These are phyloP conservation scores for Rubia yunnanensis DNA, from an alignment of 257 asterid genomes.

Conservation along the genomic window DNA sequence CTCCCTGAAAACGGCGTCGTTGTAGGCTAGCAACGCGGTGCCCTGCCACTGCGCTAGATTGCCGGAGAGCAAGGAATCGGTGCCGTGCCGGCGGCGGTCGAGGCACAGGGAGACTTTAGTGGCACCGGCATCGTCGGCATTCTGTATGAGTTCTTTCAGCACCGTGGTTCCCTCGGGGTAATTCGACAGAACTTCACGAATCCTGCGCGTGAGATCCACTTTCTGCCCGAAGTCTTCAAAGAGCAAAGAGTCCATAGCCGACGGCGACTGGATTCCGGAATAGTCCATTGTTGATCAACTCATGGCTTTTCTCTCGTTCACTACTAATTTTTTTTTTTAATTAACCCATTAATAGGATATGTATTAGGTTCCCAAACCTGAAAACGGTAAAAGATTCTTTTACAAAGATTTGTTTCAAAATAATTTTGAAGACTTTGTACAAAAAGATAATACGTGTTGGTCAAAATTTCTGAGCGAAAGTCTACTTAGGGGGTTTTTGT, in stretches of 20 bases:
- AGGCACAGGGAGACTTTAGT: constrained; percentile 83
- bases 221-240: constrained; percentile 97
- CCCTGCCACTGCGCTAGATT: constrained; percentile 87
- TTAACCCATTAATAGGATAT: too few species aligned
- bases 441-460: too few species aligned
- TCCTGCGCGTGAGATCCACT: constrained; percentile 91
- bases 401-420: too few species aligned
- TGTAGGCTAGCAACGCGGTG: constrained; percentile 75
- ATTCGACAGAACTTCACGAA: constrained; percentile 84
- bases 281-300: not conserved
- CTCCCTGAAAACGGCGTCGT: constrained; percentile 80
- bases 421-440: too few species aligned
- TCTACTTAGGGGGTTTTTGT: too few species aligned
- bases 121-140: constrained; percentile 99
- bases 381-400: too few species aligned
- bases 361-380: too few species aligned
- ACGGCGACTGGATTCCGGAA: not conserved
- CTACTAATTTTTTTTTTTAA: too few species aligned
- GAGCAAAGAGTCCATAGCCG: constrained; percentile 25
- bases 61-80: constrained; percentile 55
- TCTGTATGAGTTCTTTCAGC: constrained; percentile 89
- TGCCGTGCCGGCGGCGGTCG: constrained; percentile 64
- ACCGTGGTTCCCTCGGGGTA: constrained; percentile 97
- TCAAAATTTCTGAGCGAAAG: too few species aligned
- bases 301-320: constrained; percentile 1